Evolutionary conservation across 257 asterid species (phyloP).

Genomic region (Cruciata laevipes): DNA sequence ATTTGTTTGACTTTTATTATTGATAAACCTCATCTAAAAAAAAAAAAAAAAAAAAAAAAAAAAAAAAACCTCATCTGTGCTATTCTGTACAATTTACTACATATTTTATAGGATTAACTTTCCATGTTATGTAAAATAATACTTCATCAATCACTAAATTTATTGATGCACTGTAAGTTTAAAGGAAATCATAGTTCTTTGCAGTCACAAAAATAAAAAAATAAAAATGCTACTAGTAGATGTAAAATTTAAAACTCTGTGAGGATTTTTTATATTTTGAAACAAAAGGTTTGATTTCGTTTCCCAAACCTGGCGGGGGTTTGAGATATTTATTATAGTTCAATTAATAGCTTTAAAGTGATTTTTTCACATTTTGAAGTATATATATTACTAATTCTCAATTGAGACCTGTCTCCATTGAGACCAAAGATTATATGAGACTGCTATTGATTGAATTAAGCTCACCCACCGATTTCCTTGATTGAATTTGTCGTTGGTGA

Average conservation of each 20-base stretch:
- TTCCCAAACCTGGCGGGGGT: no score
- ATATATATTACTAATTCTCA: no score
- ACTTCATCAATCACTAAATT: not conserved
- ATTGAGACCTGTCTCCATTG: no score
- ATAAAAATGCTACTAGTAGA: not conserved
- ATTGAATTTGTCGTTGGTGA: no score
- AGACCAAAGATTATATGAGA: no score
- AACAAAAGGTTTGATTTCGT: no score
- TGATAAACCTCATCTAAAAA: not conserved
- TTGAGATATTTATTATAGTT: no score
- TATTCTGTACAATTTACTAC: not conserved
- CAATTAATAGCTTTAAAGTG: no score
- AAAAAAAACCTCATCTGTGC: not conserved
- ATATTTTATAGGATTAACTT: not conserved
- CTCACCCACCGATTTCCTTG: no score
- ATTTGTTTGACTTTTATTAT: not conserved
- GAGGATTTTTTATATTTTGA: not conserved
- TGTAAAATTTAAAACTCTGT: not conserved
- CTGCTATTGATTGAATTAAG: no score
- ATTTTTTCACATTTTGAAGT: no score
- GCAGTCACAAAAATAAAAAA: not conserved
- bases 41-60: no score
- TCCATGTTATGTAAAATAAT: not conserved
- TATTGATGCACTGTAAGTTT: not conserved
- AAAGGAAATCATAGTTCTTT: not conserved